These are phyloP conservation scores for Beauveria medogensis DNA, from an alignment of 2,329 filamentous ascomycete genomes.

Conservation along the genomic window DNA sequence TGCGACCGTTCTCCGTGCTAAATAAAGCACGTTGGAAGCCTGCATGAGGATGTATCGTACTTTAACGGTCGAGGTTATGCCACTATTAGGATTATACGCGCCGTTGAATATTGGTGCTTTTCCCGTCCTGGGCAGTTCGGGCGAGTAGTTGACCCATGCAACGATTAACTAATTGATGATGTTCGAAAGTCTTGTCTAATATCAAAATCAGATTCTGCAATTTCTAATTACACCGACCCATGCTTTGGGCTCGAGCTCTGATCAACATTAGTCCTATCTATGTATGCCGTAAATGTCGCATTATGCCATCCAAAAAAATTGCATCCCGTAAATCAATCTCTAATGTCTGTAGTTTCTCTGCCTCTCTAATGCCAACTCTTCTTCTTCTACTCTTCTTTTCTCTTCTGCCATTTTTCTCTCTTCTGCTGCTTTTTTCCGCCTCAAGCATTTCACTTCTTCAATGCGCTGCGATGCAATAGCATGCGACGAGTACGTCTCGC, in stretches of 20 bases:
- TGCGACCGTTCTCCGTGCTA: background rate
- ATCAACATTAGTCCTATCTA: background rate
- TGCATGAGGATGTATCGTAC: slow-evolving; percentile 24
- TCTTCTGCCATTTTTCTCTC: too few species aligned
- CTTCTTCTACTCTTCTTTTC: too few species aligned
- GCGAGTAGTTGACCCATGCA: slow-evolving; percentile 14
- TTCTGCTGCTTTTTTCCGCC: background rate
- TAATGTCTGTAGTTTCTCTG: background rate
- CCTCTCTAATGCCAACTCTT: background rate
- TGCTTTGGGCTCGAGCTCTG: background rate
- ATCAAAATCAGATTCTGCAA: background rate
- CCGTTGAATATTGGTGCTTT: too few species aligned
- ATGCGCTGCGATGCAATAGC: slow-evolving; percentile 25
- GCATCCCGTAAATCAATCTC: background rate
- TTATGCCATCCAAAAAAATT: background rate
- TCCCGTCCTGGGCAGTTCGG: slow-evolving; percentile 28
- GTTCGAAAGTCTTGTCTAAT: background rate
- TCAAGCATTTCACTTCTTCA: slow-evolving; percentile 17
- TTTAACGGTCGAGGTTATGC: too few species aligned
- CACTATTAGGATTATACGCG: too few species aligned
- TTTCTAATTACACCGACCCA: background rate
- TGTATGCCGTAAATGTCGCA: background rate
- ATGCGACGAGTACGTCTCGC: slow-evolving; percentile 24
- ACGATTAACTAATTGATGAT: background rate
- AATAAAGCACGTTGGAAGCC: slow-evolving; percentile 55